These are phyloP conservation scores for Ustilago nuda DNA, from an alignment of 1,284 basidiomycete species.

Conservation along the genomic window DNA sequence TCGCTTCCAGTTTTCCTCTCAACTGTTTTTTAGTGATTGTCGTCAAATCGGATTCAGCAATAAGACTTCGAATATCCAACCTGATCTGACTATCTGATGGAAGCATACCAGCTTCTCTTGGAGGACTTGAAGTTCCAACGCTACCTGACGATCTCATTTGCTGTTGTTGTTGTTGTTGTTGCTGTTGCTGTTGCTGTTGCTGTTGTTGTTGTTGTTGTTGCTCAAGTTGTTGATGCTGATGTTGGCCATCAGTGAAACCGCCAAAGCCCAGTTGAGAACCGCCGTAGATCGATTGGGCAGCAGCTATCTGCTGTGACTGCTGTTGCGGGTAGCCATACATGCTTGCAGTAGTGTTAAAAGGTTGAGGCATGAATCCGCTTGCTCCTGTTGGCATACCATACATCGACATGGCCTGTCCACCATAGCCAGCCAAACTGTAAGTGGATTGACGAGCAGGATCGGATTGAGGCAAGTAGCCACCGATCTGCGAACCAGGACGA, in stretches of 20 bases:
- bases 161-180: conserved; percentile 11
- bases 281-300: conserved; percentile 49
- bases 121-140: conserved; percentile 30
- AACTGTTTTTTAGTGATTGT: conserved; percentile 65
- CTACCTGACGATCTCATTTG: conserved; percentile 20
- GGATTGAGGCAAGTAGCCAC: conserved; percentile 45
- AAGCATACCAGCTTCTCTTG: conserved; percentile 29
- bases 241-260: conserved; percentile 13
- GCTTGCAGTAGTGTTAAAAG: conserved; percentile 38
- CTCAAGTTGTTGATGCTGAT: conserved; percentile 15
- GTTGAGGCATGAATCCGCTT: conserved; percentile 52
- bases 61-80: conserved; percentile 58
- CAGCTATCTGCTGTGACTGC: neutral
- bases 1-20: conserved; percentile 55
- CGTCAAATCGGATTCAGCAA: conserved; percentile 59
- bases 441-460: conserved; percentile 52
- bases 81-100: conserved; percentile 62
- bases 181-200: conserved; percentile 17
- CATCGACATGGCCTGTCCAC: conserved; percentile 59
- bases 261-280: conserved; percentile 44
- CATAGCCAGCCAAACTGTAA: conserved; percentile 52
- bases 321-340: conserved; percentile 51
- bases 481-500: conserved; percentile 41
- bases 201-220: conserved; percentile 14
- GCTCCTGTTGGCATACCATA: conserved; percentile 39